phyloP scores from a whole-genome alignment of 177 flowering plant genomes.

The Vitis hybrid region DNA sequence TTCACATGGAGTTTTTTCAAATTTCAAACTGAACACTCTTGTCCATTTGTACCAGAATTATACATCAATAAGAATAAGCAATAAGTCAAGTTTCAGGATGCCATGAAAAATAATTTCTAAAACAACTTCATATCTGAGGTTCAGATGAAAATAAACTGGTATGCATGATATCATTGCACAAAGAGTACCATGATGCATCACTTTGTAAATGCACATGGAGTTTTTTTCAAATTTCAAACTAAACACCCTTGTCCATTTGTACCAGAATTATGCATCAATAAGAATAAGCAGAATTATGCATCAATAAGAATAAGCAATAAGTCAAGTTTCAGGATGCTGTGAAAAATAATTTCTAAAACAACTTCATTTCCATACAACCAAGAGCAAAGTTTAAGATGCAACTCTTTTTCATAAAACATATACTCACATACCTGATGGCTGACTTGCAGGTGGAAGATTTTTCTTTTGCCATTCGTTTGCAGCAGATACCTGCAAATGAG shows the following conservation, averaged over 20 bases:
- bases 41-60: too few species aligned
- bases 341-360: not conserved
- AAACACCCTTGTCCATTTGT: too few species aligned
- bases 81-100: not conserved
- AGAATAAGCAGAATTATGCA: too few species aligned
- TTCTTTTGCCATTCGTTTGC: constrained; percentile 42
- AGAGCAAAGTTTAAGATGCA: not conserved
- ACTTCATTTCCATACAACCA: not conserved
- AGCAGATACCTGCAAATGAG: constrained; percentile 36
- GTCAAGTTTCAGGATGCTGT: not conserved
- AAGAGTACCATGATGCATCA: too few species aligned
- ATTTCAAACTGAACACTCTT: too few species aligned
- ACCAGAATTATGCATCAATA: too few species aligned
- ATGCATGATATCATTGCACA: too few species aligned
- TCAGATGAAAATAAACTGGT: too few species aligned
- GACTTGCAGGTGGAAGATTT: constrained; percentile 29
- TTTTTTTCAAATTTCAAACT: too few species aligned
- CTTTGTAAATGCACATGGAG: too few species aligned
- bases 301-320: not conserved
- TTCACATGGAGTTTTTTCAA: too few species aligned
- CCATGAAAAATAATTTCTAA: not conserved
- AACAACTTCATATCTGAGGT: not conserved
- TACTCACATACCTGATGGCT: constrained; percentile 39
- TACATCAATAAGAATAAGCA: not conserved
- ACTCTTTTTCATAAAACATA: not conserved